Conservation (phyloP, 2,329 filamentous ascomycete species). For the Talaromyces sp. region DNA sequence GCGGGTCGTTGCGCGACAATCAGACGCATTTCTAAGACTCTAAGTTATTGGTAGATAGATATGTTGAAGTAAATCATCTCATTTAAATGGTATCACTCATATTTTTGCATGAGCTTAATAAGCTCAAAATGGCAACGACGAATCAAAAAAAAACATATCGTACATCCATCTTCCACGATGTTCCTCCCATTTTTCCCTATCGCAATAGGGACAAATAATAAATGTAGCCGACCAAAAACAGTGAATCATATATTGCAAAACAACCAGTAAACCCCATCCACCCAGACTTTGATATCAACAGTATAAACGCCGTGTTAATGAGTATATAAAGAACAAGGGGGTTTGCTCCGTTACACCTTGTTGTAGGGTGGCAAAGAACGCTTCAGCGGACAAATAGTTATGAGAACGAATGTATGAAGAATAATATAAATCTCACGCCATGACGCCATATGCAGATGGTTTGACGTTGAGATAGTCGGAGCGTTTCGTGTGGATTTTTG, state of each 20-base stretch:
- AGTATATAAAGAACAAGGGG: not conserved
- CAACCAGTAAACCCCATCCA: not conserved
- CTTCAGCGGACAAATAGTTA: slow-evolving; percentile 1
- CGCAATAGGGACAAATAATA: not conserved
- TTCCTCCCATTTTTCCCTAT: not conserved
- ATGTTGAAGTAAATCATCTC: not conserved
- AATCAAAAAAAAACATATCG: slow-evolving; percentile 2
- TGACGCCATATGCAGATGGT: not conserved
- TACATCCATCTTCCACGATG: slow-evolving; percentile 1
- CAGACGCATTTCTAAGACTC: not conserved
- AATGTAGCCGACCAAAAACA: not conserved
- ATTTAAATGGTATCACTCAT: not conserved
- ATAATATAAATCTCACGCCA: not conserved
- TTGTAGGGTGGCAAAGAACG: not conserved
- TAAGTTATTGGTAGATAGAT: not conserved
- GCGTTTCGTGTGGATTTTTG: not conserved
- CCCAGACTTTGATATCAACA: slow-evolving; percentile 6
- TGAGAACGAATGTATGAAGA: slow-evolving; percentile 7
- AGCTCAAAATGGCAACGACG: not conserved
- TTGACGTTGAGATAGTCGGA: not conserved
- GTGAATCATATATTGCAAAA: not conserved
- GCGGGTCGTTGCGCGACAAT: not conserved
- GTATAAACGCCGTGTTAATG: slow-evolving; percentile 14
- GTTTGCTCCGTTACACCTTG: not conserved
- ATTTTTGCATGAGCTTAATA: not conserved